These are phyloP conservation scores for Ceratonia siliqua DNA, from an alignment of 306 rosid genomes.

Conservation along the genomic window DNA sequence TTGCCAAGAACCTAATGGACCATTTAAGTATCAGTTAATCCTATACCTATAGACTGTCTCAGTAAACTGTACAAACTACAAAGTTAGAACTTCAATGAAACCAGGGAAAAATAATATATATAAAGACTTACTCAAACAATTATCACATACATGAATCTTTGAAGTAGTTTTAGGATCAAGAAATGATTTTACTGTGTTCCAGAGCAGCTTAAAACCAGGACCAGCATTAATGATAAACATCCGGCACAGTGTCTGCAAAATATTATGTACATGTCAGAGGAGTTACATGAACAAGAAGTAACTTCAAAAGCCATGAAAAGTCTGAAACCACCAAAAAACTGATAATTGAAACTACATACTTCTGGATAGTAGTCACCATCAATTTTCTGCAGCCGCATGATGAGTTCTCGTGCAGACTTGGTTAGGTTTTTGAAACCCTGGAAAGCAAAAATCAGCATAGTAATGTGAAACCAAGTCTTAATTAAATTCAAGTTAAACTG, in stretches of 20 bases:
- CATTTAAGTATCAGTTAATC: conserved; percentile 17
- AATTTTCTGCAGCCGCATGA: conserved; percentile 58
- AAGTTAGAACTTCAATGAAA: neutral
- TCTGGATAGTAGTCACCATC: conserved; percentile 72
- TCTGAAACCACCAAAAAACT: neutral
- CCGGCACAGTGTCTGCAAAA: conserved; percentile 71
- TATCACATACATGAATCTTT: conserved; percentile 67
- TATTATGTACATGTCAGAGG: conserved; percentile 22
- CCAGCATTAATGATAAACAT: conserved; percentile 80
- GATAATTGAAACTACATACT: conserved; percentile 36
- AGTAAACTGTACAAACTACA: neutral
- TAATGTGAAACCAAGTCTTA: neutral
- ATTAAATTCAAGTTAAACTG: neutral
- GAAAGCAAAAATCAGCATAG: neutral
- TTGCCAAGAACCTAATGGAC: conserved; percentile 57
- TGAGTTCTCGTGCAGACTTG: conserved; percentile 59
- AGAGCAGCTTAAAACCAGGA: conserved; percentile 76
- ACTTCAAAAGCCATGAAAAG: neutral
- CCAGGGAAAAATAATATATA: neutral
- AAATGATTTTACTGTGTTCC: conserved; percentile 80
- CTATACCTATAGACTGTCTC: neutral
- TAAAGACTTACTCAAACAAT: neutral
- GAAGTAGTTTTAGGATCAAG: conserved; percentile 80
- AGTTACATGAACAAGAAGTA: neutral
- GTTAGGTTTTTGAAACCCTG: conserved; percentile 63